These are phyloP conservation scores for Coriolopsis trogii DNA, from an alignment of 1,284 basidiomycete genomes.

Conservation along the genomic window DNA sequence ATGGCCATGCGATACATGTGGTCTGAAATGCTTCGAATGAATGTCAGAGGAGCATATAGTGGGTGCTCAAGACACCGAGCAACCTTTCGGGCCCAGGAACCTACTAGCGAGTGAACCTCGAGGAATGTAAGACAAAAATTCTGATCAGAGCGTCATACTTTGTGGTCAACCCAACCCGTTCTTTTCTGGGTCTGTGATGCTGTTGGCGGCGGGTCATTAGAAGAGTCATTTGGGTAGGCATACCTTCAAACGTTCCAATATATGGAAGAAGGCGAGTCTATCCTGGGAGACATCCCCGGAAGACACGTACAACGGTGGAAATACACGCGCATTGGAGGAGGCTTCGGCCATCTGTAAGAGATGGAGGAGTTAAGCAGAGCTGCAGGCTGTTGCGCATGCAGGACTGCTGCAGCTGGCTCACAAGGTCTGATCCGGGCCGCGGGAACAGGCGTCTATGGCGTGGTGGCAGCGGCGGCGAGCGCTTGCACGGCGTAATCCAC, in stretches of 20 bases:
- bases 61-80: not conserved
- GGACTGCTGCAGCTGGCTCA: too few species aligned
- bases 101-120: constrained; percentile 44
- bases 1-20: constrained; percentile 99
- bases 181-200: constrained; percentile 80
- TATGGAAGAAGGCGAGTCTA: constrained; percentile 86
- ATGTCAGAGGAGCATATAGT: too few species aligned
- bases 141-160: constrained; percentile 47
- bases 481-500: too few species aligned
- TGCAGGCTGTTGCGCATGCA: too few species aligned
- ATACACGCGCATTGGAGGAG: constrained; percentile 36
- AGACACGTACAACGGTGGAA: constrained; percentile 58
- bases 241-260: constrained; percentile 88
- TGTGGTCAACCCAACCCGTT: constrained; percentile 91
- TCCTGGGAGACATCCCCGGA: constrained; percentile 63
- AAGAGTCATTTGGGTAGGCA: not conserved
- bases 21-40: constrained; percentile 83
- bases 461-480: too few species aligned
- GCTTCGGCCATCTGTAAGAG: not conserved
- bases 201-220: not conserved
- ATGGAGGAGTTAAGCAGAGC: not conserved
- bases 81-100: constrained; percentile 82
- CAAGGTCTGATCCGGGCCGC: not conserved
- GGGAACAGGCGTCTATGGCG: not conserved
- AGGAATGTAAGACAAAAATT: not conserved